Evolutionary conservation across 192 early-diverging fungal genomes (phyloP).

Genomic region (Coemansia erecta): DNA sequence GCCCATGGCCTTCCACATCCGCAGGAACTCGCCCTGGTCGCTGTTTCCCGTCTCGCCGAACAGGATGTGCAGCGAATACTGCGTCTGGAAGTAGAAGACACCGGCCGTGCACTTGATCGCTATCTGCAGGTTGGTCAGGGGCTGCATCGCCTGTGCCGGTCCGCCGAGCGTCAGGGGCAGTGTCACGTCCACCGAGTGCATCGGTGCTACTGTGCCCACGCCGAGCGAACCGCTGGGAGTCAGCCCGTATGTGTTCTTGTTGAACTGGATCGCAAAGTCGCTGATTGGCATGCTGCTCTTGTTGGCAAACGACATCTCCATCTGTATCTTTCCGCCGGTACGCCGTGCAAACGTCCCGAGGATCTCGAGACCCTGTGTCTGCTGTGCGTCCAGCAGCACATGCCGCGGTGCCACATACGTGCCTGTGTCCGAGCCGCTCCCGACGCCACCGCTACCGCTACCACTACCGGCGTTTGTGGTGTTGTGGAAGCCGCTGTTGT

Average conservation of each 20-base stretch:
- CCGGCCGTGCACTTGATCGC: slow-evolving; percentile 67
- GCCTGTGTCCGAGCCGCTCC: not conserved
- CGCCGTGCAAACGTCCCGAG: slow-evolving; percentile 59
- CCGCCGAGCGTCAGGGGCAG: slow-evolving; percentile 58
- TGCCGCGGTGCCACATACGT: slow-evolving; percentile 44
- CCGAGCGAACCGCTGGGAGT: slow-evolving; percentile 53
- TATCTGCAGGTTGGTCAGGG: slow-evolving; percentile 66
- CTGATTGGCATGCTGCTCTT: slow-evolving; percentile 48
- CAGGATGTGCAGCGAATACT: slow-evolving; percentile 61
- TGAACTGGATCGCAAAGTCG: slow-evolving; percentile 77
- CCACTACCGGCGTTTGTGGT: too few relatives aligned
- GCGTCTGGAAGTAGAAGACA: slow-evolving; percentile 71
- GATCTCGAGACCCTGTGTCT: slow-evolving; percentile 55
- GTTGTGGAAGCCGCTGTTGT: too few relatives aligned
- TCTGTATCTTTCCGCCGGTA: slow-evolving; percentile 52
- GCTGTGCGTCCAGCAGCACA: slow-evolving; percentile 52
- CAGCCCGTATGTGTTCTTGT: slow-evolving; percentile 74
- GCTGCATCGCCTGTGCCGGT: slow-evolving; percentile 49
- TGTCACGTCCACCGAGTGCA: slow-evolving; percentile 41
- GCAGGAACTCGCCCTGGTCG: slow-evolving; percentile 55
- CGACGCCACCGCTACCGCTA: too few relatives aligned
- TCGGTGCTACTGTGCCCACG: slow-evolving; percentile 43
- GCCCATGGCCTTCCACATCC: slow-evolving; percentile 56
- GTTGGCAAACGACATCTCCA: slow-evolving; percentile 68
- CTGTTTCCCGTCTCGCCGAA: slow-evolving; percentile 50